Conservation (phyloP, 176 grass and related monocot genomes). For the Oryza brachyantha region DNA sequence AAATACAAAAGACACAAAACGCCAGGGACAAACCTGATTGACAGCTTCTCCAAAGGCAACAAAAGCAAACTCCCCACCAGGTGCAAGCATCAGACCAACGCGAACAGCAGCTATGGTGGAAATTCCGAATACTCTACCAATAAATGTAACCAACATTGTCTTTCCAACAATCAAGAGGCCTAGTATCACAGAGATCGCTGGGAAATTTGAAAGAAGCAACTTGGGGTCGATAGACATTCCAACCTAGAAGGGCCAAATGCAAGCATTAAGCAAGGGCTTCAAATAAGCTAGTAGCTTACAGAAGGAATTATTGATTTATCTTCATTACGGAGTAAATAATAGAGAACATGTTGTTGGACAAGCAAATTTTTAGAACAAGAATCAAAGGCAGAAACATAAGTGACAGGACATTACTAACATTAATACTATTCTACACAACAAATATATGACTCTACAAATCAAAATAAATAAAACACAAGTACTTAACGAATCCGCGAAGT, state of each 20-base stretch:
- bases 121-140: slow-evolving; percentile 92
- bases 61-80: slow-evolving; percentile 99
- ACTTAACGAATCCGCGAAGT: slow-evolving; percentile 3
- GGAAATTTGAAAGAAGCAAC: slow-evolving; percentile 83
- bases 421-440: slow-evolving; percentile 20
- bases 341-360: neutral
- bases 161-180: slow-evolving; percentile 80
- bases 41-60: slow-evolving; percentile 98
- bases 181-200: slow-evolving; percentile 62
- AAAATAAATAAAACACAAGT: neutral
- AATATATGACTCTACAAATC: slow-evolving; percentile 22
- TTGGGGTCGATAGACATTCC: slow-evolving; percentile 99
- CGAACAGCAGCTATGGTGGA: slow-evolving; percentile 84
- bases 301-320: neutral
- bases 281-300: neutral
- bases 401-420: neutral
- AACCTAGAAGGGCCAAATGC: slow-evolving; percentile 62
- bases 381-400: neutral
- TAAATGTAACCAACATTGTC: slow-evolving; percentile 76
- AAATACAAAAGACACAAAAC: slow-evolving; percentile 15
- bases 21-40: slow-evolving; percentile 67
- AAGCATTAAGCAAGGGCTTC: slow-evolving; percentile 20
- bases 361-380: slow-evolving; percentile 9
- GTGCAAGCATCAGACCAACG: slow-evolving; percentile 91
- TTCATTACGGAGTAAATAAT: neutral